A percentile compares a stretch with the other conserved stretches of the same genome.
These are phyloP conservation scores for Lunularia cruciata DNA, from an alignment of 225 moss, liverwort and hornwort species.

Conservation along the genomic window DNA sequence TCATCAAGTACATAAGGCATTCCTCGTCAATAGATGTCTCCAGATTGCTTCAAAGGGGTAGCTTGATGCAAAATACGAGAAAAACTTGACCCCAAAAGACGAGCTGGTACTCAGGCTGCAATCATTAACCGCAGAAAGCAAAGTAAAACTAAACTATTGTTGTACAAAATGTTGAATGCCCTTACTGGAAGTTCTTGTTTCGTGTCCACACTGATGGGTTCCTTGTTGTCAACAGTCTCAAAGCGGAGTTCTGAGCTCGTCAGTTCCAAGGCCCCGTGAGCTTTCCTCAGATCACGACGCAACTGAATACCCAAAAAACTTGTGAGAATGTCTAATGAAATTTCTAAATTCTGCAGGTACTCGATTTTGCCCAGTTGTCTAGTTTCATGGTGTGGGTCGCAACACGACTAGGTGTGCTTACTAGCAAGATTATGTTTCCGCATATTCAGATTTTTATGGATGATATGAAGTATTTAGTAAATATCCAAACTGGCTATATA, in stretches of 20 bases:
- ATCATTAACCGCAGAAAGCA: too few species aligned
- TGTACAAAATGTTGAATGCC: too few species aligned
- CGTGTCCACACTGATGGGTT: constrained; percentile 44
- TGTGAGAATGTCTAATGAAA: neutral
- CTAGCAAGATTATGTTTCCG: neutral
- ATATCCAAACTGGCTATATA: too few species aligned
- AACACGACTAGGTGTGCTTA: neutral
- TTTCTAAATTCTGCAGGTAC: neutral
- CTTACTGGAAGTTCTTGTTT: constrained; percentile 51
- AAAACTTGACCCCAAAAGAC: too few species aligned
- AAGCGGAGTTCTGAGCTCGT: constrained; percentile 45
- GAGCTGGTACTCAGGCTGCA: too few species aligned
- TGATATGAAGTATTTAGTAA: too few species aligned
- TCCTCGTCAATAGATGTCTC: too few species aligned
- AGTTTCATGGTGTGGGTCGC: neutral
- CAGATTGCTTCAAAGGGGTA: too few species aligned
- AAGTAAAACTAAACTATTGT: too few species aligned
- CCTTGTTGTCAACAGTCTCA: constrained; percentile 39
- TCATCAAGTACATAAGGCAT: constrained; percentile 20
- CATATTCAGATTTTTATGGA: too few species aligned
- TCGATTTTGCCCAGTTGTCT: neutral
- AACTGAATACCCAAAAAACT: constrained; percentile 21
- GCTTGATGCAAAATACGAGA: too few species aligned
- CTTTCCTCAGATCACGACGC: constrained; percentile 39
- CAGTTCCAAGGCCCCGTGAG: constrained; percentile 47